A percentile compares a stretch with the other conserved stretches of the same genome.
phyloP scores from a whole-genome alignment of 352 stramenopile genomes.

The Lagenidium giganteum region DNA sequence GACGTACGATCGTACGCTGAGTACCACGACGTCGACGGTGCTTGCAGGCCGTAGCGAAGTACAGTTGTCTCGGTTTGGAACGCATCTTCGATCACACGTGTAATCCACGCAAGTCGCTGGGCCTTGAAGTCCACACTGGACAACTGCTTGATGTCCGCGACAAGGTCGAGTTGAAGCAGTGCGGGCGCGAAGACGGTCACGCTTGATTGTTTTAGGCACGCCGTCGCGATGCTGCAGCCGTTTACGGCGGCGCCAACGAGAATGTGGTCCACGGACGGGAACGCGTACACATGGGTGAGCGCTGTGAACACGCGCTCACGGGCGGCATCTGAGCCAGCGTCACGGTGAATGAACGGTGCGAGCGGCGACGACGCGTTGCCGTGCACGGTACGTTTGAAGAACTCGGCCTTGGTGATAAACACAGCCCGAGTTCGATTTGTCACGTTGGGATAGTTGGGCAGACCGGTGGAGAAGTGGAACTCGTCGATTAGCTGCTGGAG shows the following conservation, averaged over 20 bases:
- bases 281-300: conserved; percentile 7
- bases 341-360: neutral
- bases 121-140: neutral
- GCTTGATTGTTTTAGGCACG: conserved; percentile 38
- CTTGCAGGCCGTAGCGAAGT: conserved; percentile 35
- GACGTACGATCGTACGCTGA: conserved; percentile 37
- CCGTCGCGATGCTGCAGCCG: conserved; percentile 17
- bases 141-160: conserved; percentile 17
- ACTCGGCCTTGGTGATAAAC: conserved; percentile 29
- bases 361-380: neutral
- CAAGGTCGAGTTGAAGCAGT: conserved; percentile 20
- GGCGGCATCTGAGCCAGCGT: neutral
- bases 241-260: neutral
- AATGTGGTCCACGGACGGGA: neutral
- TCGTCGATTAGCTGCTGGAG: conserved; percentile 22
- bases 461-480: conserved; percentile 51
- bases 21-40: conserved; percentile 60
- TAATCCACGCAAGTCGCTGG: conserved; percentile 27
- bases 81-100: conserved; percentile 25
- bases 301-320: conserved; percentile 7
- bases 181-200: conserved; percentile 61
- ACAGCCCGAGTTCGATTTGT: conserved; percentile 18
- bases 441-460: conserved; percentile 29
- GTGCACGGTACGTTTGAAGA: conserved; percentile 11
- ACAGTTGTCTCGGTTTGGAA: conserved; percentile 38